These are phyloP conservation scores for Teratosphaeria pseudoeucalypti DNA, from an alignment of 2,329 filamentous ascomycete genomes.

Conservation along the genomic window DNA sequence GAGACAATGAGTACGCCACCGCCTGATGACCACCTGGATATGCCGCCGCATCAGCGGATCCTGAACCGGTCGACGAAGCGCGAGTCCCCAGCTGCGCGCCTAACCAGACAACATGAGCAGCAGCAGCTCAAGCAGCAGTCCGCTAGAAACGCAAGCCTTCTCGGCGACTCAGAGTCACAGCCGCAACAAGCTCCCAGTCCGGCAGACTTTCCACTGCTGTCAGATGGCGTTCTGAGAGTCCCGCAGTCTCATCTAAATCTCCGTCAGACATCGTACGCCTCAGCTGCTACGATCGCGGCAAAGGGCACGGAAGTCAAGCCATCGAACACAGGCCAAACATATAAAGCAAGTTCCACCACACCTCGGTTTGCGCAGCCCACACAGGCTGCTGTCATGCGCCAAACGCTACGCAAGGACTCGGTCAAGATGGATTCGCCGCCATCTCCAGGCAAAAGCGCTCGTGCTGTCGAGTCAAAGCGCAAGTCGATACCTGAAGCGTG, in stretches of 20 bases:
- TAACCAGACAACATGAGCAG: constrained; percentile 10
- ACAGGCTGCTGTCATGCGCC: constrained; percentile 10
- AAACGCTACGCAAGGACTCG: constrained; percentile 13
- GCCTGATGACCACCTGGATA: not conserved
- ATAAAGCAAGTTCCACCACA: constrained; percentile 1
- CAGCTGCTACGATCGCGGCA: constrained; percentile 3
- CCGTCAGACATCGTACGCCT: constrained; percentile 9
- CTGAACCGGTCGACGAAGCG: not conserved
- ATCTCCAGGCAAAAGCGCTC: constrained; percentile 12
- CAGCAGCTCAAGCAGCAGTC: not conserved
- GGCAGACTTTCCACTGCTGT: constrained; percentile 11
- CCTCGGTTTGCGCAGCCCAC: constrained; percentile 24
- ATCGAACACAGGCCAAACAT: not conserved
- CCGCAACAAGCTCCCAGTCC: constrained; percentile 1
- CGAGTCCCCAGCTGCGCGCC: constrained; percentile 3
- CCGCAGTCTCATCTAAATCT: not conserved
- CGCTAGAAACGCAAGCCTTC: not conserved
- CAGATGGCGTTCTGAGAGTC: not conserved
- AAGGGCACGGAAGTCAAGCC: not conserved
- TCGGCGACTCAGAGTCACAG: not conserved
- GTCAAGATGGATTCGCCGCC: not conserved
- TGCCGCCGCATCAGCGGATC: not conserved
- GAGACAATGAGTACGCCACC: not conserved
- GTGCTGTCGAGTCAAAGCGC: constrained; percentile 6
- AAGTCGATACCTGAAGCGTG: not conserved